phyloP scores from a whole-genome alignment of 2,329 filamentous ascomycete genomes.

The Aspergillus fumigatiaffinis region DNA sequence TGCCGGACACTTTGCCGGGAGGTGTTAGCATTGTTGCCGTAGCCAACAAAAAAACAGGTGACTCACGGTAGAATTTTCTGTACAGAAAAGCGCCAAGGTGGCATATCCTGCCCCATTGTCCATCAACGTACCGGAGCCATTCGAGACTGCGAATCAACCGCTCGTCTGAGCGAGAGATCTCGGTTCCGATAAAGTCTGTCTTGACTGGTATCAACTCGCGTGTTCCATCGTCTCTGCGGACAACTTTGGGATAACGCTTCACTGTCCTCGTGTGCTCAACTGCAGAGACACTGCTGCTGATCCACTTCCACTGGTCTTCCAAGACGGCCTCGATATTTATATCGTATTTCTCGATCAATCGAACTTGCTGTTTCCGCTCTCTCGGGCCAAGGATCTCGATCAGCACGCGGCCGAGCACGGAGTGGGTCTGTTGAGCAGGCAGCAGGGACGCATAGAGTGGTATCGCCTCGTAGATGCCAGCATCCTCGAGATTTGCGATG shows the following conservation, averaged over 20 bases:
- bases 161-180: conserved; percentile 58
- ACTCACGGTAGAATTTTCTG: conserved; percentile 78
- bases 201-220: conserved; percentile 62
- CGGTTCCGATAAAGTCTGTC: conserved; percentile 65
- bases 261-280: conserved; percentile 29
- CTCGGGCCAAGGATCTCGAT: conserved; percentile 65
- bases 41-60: conserved; percentile 12
- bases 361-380: conserved; percentile 65
- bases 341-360: conserved; percentile 68
- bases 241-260: conserved; percentile 39
- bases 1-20: conserved; percentile 27
- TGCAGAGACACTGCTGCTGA: conserved; percentile 31
- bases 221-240: conserved; percentile 47
- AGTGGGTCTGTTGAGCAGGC: conserved; percentile 59
- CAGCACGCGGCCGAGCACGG: conserved; percentile 71
- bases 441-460: conserved; percentile 86
- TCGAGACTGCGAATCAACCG: conserved; percentile 76
- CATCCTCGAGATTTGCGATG: conserved; percentile 70
- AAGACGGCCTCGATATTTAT: conserved; percentile 72
- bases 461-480: conserved; percentile 70
- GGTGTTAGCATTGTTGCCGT: background rate
- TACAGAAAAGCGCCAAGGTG: conserved; percentile 68
- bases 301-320: conserved; percentile 58
- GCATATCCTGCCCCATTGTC: conserved; percentile 69
- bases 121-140: conserved; percentile 75